Percentiles rank a stretch among this genome's conserved stretches.
These are phyloP conservation scores for Tagetes patula DNA, from an alignment of 129 eudicot genomes.

Conservation along the genomic window DNA sequence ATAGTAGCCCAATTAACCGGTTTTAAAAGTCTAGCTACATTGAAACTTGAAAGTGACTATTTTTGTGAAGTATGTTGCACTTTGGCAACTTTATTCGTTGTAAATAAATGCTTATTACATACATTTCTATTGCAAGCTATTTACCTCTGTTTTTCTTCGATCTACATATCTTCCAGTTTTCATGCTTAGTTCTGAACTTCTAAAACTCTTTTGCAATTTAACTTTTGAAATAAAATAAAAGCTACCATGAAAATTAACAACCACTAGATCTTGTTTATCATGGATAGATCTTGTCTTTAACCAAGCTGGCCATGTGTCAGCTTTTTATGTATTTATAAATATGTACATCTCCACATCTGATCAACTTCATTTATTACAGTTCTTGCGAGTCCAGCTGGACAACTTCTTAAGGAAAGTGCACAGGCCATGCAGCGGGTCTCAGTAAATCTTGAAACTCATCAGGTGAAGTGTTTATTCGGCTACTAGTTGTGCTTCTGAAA, in stretches of 20 bases:
- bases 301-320: constrained; percentile 9
- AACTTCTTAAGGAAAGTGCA: constrained; percentile 68
- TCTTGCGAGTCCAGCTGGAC: constrained; percentile 53
- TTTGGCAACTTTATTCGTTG: background rate
- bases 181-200: constrained; percentile 9
- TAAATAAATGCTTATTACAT: constrained; percentile 13
- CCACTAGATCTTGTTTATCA: background rate
- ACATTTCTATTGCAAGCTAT: background rate
- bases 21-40: background rate
- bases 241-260: background rate
- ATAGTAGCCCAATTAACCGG: background rate
- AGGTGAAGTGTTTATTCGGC: constrained; percentile 43
- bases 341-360: constrained; percentile 9
- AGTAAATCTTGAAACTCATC: constrained; percentile 60
- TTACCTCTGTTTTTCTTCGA: background rate
- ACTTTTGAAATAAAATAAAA: background rate
- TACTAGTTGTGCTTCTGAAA: background rate
- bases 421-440: constrained; percentile 60
- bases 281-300: background rate
- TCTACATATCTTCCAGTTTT: background rate
- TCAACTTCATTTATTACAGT: constrained; percentile 30
- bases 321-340: constrained; percentile 15
- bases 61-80: background rate
- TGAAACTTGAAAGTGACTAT: background rate
- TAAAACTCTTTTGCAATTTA: background rate